phyloP scores from a whole-genome alignment of 441 rosid genomes.

The Francoa sonchifolia region DNA sequence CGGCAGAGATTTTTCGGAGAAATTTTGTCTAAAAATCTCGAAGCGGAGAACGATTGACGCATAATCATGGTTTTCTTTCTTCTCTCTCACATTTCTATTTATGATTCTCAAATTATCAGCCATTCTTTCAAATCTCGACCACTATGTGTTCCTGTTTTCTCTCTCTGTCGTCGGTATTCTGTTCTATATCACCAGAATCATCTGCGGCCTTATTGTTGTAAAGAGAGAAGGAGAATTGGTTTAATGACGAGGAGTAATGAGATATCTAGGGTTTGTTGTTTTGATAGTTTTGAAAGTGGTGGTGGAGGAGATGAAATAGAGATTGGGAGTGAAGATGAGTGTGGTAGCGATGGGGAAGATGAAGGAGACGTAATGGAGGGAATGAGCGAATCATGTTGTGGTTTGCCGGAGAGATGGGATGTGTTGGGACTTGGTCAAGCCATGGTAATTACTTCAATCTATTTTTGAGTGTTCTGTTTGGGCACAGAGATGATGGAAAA shows the following conservation, averaged over 20 bases:
- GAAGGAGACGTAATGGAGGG: conserved; percentile 24
- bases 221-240: conserved; percentile 11
- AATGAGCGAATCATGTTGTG: conserved; percentile 14
- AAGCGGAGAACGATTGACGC: too few relatives aligned
- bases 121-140: too few relatives aligned
- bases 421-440: conserved; percentile 94
- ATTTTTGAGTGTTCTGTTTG: neutral
- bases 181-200: conserved; percentile 21
- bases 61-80: conserved; percentile 15
- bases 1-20: too few relatives aligned
- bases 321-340: conserved; percentile 17
- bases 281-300: conserved; percentile 12
- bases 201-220: conserved; percentile 14
- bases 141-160: conserved; percentile 24
- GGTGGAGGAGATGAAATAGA: conserved; percentile 7
- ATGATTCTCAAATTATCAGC: too few relatives aligned
- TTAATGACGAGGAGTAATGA: conserved; percentile 27
- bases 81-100: conserved; percentile 13
- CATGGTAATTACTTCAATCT: conserved; percentile 35
- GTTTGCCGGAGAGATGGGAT: conserved; percentile 75
- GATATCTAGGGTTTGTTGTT: conserved; percentile 18
- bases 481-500: too few relatives aligned
- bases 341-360: conserved; percentile 23
- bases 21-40: too few relatives aligned
- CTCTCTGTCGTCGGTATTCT: conserved; percentile 19